Conservation (phyloP, 2,329 filamentous ascomycete genomes). For the Sphaerulina vaccinii region DNA sequence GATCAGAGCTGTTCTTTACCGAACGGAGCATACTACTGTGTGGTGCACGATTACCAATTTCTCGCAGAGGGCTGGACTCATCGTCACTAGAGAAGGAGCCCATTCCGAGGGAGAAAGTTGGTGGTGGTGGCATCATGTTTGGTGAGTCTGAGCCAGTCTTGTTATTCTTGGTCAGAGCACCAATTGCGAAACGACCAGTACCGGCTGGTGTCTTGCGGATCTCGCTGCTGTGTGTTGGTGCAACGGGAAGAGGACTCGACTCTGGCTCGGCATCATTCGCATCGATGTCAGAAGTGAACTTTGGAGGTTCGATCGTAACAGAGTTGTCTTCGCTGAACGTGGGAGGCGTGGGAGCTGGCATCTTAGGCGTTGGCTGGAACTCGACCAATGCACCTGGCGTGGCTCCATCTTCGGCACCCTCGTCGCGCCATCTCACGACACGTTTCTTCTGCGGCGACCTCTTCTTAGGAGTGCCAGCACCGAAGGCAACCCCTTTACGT, state of each 20-base stretch:
- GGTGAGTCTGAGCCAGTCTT: constrained; percentile 56
- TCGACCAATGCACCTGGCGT: constrained; percentile 76
- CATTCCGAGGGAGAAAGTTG: constrained; percentile 59
- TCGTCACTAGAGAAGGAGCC: constrained; percentile 60
- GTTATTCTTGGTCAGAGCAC: constrained; percentile 68
- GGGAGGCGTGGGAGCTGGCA: constrained; percentile 55
- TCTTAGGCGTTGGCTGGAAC: constrained; percentile 86
- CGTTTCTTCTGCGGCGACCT: constrained; percentile 67
- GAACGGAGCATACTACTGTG: constrained; percentile 30
- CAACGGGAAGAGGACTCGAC: constrained; percentile 58
- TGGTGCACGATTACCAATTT: constrained; percentile 46
- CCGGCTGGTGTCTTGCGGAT: constrained; percentile 45
- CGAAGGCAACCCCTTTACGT: constrained; percentile 65
- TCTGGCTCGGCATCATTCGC: constrained; percentile 39
- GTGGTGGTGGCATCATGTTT: constrained; percentile 33
- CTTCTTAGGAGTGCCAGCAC: constrained; percentile 74
- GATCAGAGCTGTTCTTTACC: constrained; percentile 27
- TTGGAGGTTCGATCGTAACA: constrained; percentile 19
- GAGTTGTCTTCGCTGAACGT: constrained; percentile 5
- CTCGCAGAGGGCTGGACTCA: constrained; percentile 49
- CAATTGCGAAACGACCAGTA: constrained; percentile 74
- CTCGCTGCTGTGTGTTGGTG: constrained; percentile 59
- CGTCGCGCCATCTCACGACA: constrained; percentile 87
- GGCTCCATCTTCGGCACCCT: constrained; percentile 77
- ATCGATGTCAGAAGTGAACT: constrained; percentile 53